Conservation (phyloP, 306 rosid species). For the Hylodesmum podocarpum region DNA sequence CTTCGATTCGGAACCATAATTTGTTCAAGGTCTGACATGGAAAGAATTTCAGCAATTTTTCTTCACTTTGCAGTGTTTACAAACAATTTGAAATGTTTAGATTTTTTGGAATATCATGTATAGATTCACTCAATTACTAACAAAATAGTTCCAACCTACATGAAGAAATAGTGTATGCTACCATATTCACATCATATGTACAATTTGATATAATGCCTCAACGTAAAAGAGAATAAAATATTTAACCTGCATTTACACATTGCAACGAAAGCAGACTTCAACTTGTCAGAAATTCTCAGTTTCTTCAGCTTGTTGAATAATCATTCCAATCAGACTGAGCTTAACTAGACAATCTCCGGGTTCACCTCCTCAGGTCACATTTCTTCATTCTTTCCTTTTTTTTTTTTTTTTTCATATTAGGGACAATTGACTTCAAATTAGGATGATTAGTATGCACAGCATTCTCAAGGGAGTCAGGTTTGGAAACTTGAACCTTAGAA, state of each 20-base stretch:
- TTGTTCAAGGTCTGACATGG: not conserved
- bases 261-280: not conserved
- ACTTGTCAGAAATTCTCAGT: slow-evolving; percentile 2
- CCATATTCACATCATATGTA: slow-evolving; percentile 35
- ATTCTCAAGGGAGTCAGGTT: slow-evolving; percentile 36
- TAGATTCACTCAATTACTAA: not conserved
- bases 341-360: not conserved
- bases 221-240: slow-evolving; percentile 10
- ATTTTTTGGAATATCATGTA: not conserved
- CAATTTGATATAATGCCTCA: slow-evolving; percentile 28
- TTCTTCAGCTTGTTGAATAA: not conserved
- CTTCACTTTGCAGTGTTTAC: too few relatives aligned
- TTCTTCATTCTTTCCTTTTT: slow-evolving; percentile 52
- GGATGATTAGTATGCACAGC: slow-evolving; percentile 29
- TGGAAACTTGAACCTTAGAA: slow-evolving; percentile 31
- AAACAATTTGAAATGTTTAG: not conserved
- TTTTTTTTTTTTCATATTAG: too few relatives aligned
- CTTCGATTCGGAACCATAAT: too few relatives aligned
- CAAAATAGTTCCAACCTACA: not conserved
- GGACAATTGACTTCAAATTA: slow-evolving; percentile 32
- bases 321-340: slow-evolving; percentile 1
- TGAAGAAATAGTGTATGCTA: not conserved
- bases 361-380: slow-evolving; percentile 29
- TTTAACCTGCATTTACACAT: slow-evolving; percentile 34
- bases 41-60: too few relatives aligned